Evolutionary conservation across 176 grass and related monocot genomes (phyloP).

Genomic region (Aegilops bicornis): DNA sequence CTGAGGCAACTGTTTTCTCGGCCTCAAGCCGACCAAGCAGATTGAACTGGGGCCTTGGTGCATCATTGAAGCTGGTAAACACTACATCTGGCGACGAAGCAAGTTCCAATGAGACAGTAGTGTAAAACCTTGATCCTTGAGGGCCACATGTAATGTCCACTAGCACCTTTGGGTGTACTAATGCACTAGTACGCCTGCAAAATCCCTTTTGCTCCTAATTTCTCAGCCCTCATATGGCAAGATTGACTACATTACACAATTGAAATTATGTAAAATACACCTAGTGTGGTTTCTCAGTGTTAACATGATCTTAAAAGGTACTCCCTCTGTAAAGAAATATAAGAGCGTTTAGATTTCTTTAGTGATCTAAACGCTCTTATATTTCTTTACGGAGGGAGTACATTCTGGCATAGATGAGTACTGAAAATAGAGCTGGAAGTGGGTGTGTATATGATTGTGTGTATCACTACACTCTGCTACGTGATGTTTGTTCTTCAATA

Average conservation of each 20-base stretch:
- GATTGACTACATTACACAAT: too few relatives aligned
- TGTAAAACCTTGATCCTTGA: not conserved
- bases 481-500: not conserved
- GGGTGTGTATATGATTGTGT: not conserved
- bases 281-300: not conserved
- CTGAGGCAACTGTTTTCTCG: not conserved
- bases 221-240: too few relatives aligned
- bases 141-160: too few relatives aligned
- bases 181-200: not conserved
- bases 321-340: too few relatives aligned
- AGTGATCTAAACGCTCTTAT: too few relatives aligned
- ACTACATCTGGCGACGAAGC: not conserved
- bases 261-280: not conserved
- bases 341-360: too few relatives aligned
- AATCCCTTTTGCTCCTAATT: too few relatives aligned
- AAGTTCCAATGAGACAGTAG: not conserved
- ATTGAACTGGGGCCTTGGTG: too few relatives aligned
- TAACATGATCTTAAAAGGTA: not conserved
- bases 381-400: too few relatives aligned
- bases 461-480: not conserved
- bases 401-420: not conserved
- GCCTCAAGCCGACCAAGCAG: not conserved
- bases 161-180: too few relatives aligned
- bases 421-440: slow-evolving; percentile 1
- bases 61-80: not conserved